Conservation (phyloP, 805 yeast genomes). For the Barnettozyma pratensis region DNA sequence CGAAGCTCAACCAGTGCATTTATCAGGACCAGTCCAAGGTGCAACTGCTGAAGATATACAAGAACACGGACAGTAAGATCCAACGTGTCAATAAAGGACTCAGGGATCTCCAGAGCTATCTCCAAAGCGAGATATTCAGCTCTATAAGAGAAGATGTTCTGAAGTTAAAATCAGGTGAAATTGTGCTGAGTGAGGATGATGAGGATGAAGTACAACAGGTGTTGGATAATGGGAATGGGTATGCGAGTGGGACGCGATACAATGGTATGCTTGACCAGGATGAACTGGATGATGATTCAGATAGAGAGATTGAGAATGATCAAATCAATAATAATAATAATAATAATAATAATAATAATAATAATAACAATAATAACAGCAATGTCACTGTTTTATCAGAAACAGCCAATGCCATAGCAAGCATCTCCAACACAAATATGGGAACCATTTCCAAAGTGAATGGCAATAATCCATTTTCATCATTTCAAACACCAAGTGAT, state of each 20-base stretch:
- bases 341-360: neutral
- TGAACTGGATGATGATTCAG: conserved; percentile 1
- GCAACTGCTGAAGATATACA: conserved; percentile 6
- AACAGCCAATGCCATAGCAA: neutral
- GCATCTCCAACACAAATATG: neutral
- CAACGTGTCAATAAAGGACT: conserved; percentile 1
- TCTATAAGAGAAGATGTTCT: neutral
- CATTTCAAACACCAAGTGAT: conserved; percentile 1
- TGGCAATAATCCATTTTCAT: neutral
- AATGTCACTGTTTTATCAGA: neutral
- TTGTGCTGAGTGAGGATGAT: neutral
- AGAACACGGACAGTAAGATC: conserved; percentile 2
- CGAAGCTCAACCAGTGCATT: conserved; percentile 6
- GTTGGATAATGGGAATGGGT: neutral
- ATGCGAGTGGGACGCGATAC: neutral
- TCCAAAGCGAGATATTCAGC: conserved; percentile 5
- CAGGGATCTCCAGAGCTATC: conserved; percentile 3
- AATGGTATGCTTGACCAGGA: neutral
- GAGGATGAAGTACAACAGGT: neutral
- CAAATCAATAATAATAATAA: neutral
- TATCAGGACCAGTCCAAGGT: conserved; percentile 7
- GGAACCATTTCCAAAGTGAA: neutral
- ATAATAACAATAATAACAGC: too few species aligned
- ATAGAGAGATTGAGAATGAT: neutral
- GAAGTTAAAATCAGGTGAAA: neutral